phyloP scores from a whole-genome alignment of 257 asterid genomes.

The Capsicum pubescens region DNA sequence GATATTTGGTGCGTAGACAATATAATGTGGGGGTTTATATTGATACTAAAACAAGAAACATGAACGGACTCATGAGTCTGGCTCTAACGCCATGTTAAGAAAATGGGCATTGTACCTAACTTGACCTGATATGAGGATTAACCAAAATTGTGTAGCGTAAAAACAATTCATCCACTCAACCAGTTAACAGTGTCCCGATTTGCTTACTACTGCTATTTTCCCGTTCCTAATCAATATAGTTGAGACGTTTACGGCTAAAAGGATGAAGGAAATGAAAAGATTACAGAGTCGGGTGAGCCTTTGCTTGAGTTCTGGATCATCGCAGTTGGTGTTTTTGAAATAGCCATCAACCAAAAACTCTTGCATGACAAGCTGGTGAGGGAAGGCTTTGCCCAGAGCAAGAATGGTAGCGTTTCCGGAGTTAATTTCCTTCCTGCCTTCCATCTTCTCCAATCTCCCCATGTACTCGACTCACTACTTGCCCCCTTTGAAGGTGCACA shows the following conservation, averaged over 20 bases:
- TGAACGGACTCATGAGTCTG: neutral
- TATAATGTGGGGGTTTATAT: neutral
- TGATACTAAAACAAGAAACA: neutral
- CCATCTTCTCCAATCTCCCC: conserved; percentile 46
- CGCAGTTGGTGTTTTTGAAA: conserved; percentile 77
- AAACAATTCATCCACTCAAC: neutral
- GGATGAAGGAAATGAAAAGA: neutral
- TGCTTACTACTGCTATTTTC: neutral
- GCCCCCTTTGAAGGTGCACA: neutral
- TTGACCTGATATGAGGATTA: neutral
- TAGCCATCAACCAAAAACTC: conserved; percentile 91
- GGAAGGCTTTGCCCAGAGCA: conserved; percentile 92
- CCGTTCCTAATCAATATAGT: neutral
- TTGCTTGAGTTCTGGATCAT: conserved; percentile 77
- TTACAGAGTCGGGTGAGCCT: conserved; percentile 90
- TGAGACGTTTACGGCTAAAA: neutral
- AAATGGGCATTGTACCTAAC: neutral
- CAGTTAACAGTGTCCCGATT: neutral
- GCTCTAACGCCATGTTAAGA: neutral
- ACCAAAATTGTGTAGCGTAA: neutral
- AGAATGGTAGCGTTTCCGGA: conserved; percentile 65
- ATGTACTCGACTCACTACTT: conserved; percentile 25
- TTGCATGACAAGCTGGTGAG: conserved; percentile 94
- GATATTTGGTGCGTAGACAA: neutral
- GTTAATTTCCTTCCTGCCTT: conserved; percentile 33